These are phyloP conservation scores for Hypoxylon sp. DNA, from an alignment of 2,329 filamentous ascomycete genomes.

Conservation along the genomic window DNA sequence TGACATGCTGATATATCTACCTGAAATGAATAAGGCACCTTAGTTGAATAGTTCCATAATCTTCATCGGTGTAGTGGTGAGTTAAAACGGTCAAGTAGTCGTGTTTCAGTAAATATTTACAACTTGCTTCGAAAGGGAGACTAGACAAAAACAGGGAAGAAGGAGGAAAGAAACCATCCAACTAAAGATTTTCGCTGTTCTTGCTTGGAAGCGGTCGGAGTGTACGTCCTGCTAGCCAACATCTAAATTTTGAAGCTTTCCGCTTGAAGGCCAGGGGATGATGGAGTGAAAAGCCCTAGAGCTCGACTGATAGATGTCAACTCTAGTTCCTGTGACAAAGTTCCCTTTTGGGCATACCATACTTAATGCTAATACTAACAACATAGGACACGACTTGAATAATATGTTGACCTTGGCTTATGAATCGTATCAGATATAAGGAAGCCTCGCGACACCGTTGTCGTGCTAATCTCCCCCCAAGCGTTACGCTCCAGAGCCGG, in stretches of 20 bases:
- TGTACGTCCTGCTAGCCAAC: too few relatives aligned
- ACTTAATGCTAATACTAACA: not conserved
- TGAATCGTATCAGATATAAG: not conserved
- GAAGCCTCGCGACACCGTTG: not conserved
- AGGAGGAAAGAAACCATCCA: too few relatives aligned
- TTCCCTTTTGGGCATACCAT: not conserved
- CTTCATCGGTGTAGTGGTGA: not conserved
- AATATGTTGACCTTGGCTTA: not conserved
- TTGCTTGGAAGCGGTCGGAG: too few relatives aligned
- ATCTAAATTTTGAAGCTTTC: too few relatives aligned
- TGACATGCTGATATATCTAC: not conserved
- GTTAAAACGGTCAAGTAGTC: not conserved
- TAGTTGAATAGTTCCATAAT: not conserved
- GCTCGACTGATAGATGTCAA: not conserved
- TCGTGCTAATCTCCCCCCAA: conserved; percentile 24
- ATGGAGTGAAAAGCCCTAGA: too few relatives aligned
- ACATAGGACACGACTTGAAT: not conserved
- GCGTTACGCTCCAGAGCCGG: not conserved
- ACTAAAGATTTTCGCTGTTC: too few relatives aligned
- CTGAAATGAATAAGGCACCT: not conserved
- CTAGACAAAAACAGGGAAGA: too few relatives aligned
- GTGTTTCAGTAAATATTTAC: not conserved
- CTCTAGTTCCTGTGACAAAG: not conserved
- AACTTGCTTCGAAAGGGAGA: too few relatives aligned
- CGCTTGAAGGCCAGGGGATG: too few relatives aligned